A percentile compares a stretch with the other conserved stretches of the same genome.
These are phyloP conservation scores for Candida montana DNA, from an alignment of 805 yeast species.

Conservation along the genomic window DNA sequence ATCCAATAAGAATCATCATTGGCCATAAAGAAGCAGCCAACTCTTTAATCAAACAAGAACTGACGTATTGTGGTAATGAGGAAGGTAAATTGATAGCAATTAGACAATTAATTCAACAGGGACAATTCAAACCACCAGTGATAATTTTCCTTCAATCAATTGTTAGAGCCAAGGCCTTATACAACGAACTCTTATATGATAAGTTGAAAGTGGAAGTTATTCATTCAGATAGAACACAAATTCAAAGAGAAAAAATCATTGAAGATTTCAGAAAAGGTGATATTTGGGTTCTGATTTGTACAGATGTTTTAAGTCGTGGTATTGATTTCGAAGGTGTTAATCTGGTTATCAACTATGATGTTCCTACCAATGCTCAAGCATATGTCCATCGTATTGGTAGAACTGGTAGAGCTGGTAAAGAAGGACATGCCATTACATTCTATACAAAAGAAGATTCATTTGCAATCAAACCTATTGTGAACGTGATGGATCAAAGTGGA, in stretches of 20 bases:
- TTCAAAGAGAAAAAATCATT: conserved; percentile 80
- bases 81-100: conserved; percentile 92
- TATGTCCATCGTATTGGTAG: conserved; percentile 98
- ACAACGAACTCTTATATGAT: conserved; percentile 89
- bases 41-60: conserved; percentile 70
- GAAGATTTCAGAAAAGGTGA: conserved; percentile 85
- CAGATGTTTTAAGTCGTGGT: conserved; percentile 95
- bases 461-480: conserved; percentile 76
- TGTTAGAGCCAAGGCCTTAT: conserved; percentile 89
- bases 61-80: conserved; percentile 87
- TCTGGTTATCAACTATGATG: conserved; percentile 91
- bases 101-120: conserved; percentile 77
- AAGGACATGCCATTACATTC: conserved; percentile 85
- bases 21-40: conserved; percentile 96
- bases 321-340: conserved; percentile 95
- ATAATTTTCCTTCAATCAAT: conserved; percentile 89
- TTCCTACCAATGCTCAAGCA: conserved; percentile 88
- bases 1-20: conserved; percentile 74
- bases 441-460: conserved; percentile 85
- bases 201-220: conserved; percentile 90
- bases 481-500: conserved; percentile 95
- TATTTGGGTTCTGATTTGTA: conserved; percentile 92
- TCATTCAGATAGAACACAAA: conserved; percentile 88
- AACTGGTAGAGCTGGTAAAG: conserved; percentile 92
- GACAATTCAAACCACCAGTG: conserved; percentile 89